phyloP scores from a whole-genome alignment of 225 moss, liverwort and hornwort species.

The Neckera pumila region DNA sequence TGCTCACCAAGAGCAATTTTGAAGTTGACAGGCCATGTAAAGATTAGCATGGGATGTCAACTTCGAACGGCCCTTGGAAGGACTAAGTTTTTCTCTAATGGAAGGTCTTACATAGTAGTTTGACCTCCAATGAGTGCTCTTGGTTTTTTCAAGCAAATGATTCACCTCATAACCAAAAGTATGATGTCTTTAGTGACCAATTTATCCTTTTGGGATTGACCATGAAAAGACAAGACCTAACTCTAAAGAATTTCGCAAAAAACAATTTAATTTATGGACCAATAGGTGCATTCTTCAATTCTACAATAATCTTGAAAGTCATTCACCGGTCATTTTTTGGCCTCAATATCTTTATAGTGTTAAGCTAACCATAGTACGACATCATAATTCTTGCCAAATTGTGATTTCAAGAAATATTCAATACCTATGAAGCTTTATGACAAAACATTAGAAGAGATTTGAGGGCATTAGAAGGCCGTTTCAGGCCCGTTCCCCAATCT shows the following conservation, averaged over 20 bases:
- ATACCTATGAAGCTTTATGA: neutral
- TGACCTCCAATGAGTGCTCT: too few relatives aligned
- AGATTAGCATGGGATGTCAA: too few relatives aligned
- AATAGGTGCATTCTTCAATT: neutral
- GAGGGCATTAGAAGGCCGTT: too few relatives aligned
- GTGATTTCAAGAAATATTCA: neutral
- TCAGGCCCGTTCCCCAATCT: too few relatives aligned
- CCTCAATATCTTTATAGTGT: neutral
- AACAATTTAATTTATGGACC: neutral
- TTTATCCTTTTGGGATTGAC: rapidly evolving
- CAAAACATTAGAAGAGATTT: too few relatives aligned
- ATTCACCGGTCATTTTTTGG: neutral
- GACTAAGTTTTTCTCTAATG: too few relatives aligned
- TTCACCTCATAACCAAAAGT: neutral
- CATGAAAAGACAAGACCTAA: too few relatives aligned
- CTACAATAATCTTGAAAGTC: neutral
- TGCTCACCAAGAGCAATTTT: too few relatives aligned
- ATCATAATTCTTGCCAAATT: neutral
- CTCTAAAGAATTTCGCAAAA: neutral
- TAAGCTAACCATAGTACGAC: neutral
- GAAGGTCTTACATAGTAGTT: too few relatives aligned
- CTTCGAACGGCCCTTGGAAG: too few relatives aligned
- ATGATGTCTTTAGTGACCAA: neutral
- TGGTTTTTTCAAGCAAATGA: too few relatives aligned
- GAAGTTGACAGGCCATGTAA: too few relatives aligned